Conservation (phyloP, 345 rosid species). For the Arabidopsis thaliana region DNA sequence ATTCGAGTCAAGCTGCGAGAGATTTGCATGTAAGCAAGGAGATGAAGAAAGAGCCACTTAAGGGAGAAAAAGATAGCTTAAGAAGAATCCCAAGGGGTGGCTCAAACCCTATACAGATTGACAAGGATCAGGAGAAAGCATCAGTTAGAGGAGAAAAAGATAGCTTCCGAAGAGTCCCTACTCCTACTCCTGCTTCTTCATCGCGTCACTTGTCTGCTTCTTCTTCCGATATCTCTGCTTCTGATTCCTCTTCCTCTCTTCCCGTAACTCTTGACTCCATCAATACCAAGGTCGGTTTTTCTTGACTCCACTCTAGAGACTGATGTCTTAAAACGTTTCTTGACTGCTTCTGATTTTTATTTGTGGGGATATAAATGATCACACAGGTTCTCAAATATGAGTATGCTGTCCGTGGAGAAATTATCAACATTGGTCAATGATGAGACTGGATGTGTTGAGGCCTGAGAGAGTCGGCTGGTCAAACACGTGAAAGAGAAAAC, state of each 20-base stretch:
- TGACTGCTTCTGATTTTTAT: not conserved
- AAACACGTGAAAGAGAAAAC: not conserved
- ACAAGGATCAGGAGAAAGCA: too few relatives aligned
- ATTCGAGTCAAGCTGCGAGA: slow-evolving; percentile 29
- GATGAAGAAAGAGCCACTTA: slow-evolving; percentile 17
- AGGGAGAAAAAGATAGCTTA: slow-evolving; percentile 37
- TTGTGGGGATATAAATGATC: too few relatives aligned
- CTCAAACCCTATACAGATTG: slow-evolving; percentile 4
- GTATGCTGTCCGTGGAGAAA: slow-evolving; percentile 97
- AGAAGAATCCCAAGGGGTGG: slow-evolving; percentile 37
- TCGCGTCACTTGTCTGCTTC: slow-evolving; percentile 53
- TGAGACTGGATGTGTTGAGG: not conserved
- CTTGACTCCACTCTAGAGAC: not conserved
- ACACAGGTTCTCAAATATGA: slow-evolving; percentile 77
- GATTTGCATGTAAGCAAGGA: slow-evolving; percentile 29
- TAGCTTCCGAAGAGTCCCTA: too few relatives aligned
- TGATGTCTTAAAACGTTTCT: slow-evolving; percentile 12
- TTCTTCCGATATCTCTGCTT: slow-evolving; percentile 46
- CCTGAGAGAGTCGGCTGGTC: not conserved
- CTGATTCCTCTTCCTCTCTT: slow-evolving; percentile 45
- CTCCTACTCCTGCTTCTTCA: slow-evolving; percentile 31
- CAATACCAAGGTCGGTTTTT: slow-evolving; percentile 67
- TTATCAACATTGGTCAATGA: slow-evolving; percentile 78
- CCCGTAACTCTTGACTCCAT: slow-evolving; percentile 50
- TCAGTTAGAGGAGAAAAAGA: too few relatives aligned